Conservation (phyloP, 148 eudicot species). For the Limonium bicolor region DNA sequence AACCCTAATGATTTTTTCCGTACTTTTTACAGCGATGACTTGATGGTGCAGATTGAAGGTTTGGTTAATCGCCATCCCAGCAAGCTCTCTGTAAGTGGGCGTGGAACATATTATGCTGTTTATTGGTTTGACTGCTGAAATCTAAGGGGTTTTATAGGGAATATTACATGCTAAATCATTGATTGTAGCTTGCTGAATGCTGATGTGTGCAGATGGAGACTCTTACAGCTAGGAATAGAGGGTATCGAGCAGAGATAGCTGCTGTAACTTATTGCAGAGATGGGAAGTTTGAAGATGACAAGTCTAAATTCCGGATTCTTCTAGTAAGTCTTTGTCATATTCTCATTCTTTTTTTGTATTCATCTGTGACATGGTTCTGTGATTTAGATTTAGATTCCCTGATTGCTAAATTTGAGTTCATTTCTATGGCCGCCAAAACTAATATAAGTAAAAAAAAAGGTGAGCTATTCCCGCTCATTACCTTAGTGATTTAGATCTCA, state of each 20-base stretch:
- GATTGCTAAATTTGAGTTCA: too few relatives aligned
- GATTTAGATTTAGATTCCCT: too few relatives aligned
- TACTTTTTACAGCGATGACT: conserved; percentile 39
- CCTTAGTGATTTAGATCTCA: too few relatives aligned
- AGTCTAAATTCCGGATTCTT: conserved; percentile 63
- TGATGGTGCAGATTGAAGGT: conserved; percentile 63
- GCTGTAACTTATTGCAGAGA: conserved; percentile 70
- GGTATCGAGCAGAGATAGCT: conserved; percentile 55
- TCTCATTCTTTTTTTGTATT: too few relatives aligned
- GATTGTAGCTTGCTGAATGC: too few relatives aligned
- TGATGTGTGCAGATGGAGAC: conserved; percentile 54
- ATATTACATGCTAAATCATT: neutral
- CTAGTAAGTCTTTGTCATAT: conserved; percentile 74
- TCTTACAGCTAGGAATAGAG: conserved; percentile 49
- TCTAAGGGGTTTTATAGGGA: neutral
- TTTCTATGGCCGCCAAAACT: too few relatives aligned
- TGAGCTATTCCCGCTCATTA: too few relatives aligned
- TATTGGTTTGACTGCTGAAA: neutral
- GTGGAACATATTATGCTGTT: neutral
- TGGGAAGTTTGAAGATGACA: conserved; percentile 41
- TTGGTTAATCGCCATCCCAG: conserved; percentile 78
- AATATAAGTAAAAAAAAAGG: too few relatives aligned
- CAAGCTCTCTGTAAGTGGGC: conserved; percentile 48
- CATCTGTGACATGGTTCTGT: too few relatives aligned
- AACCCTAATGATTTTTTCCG: too few relatives aligned